Conservation (phyloP, 805 yeast species). For the Kazachstania psychrophila region DNA sequence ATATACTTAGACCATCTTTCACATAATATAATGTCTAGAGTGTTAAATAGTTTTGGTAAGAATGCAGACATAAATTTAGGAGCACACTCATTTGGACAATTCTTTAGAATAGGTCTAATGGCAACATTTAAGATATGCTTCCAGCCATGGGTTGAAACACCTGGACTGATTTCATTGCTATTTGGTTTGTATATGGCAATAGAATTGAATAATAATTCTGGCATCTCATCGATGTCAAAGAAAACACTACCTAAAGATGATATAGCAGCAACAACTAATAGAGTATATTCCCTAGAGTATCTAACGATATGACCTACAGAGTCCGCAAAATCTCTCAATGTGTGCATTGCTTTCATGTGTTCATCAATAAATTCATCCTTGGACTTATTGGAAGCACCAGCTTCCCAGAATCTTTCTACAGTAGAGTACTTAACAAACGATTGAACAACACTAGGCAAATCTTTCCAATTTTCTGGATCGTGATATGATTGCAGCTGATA, state of each 20-base stretch:
- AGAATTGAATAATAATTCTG: conserved; percentile 69
- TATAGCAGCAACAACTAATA: conserved; percentile 79
- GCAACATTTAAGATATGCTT: conserved; percentile 90
- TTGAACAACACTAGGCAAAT: conserved; percentile 81
- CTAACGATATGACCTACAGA: conserved; percentile 93
- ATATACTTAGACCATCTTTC: conserved; percentile 53
- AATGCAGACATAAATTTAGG: conserved; percentile 65
- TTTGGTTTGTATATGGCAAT: conserved; percentile 61
- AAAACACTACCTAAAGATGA: conserved; percentile 83
- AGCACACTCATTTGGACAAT: conserved; percentile 70
- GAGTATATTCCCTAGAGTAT: conserved; percentile 93
- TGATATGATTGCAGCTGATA: conserved; percentile 92
- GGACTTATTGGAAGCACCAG: conserved; percentile 89
- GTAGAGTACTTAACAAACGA: conserved; percentile 84
- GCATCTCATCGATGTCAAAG: conserved; percentile 77
- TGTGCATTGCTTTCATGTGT: conserved; percentile 85
- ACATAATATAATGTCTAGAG: conserved; percentile 66
- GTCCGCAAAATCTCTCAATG: conserved; percentile 93
- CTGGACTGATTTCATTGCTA: conserved; percentile 41
- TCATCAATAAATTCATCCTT: conserved; percentile 92
- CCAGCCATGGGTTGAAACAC: conserved; percentile 93
- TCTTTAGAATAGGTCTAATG: conserved; percentile 73
- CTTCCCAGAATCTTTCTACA: conserved; percentile 96
- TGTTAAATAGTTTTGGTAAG: conserved; percentile 64
- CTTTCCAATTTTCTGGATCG: conserved; percentile 85